These are phyloP conservation scores for Cystobasidium slooffiae DNA, from an alignment of 1,284 basidiomycete species.

Conservation along the genomic window DNA sequence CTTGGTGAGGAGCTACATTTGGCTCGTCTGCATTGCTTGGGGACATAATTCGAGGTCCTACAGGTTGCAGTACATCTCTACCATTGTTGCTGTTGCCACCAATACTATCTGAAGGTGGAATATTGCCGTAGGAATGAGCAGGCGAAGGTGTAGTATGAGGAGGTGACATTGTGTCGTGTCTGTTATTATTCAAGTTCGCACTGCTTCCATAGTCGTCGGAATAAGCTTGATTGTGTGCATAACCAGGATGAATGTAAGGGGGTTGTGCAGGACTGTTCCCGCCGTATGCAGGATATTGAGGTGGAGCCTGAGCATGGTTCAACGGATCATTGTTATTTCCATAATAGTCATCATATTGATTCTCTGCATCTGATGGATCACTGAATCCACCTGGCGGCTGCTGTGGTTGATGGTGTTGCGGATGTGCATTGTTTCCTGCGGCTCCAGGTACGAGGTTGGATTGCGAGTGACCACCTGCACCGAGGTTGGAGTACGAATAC, in stretches of 20 bases:
- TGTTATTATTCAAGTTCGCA: background rate
- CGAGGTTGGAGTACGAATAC: slow-evolving; percentile 19
- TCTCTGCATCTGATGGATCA: slow-evolving; percentile 19
- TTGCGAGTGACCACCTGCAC: slow-evolving; percentile 4
- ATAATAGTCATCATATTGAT: slow-evolving; percentile 24
- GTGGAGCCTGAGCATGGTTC: background rate
- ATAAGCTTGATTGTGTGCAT: slow-evolving; percentile 31
- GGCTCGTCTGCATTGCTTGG: background rate
- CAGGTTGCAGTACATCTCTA: slow-evolving; percentile 16
- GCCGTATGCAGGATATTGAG: slow-evolving; percentile 18
- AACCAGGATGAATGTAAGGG: slow-evolving; percentile 28
- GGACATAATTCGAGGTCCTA: slow-evolving; percentile 22
- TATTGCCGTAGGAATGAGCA: background rate
- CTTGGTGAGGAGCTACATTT: slow-evolving; percentile 28
- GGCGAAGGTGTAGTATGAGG: slow-evolving; percentile 8
- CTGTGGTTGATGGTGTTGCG: background rate
- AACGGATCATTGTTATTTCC: background rate
- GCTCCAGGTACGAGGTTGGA: slow-evolving; percentile 3
- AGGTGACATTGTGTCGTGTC: background rate
- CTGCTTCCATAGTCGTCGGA: slow-evolving; percentile 16
- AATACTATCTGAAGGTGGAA: slow-evolving; percentile 9
- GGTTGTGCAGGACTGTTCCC: slow-evolving; percentile 20
- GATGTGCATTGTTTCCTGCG: slow-evolving; percentile 3
- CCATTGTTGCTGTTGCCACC: background rate
- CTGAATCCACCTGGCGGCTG: background rate